These are phyloP conservation scores for Tulasnella sp. DNA, from an alignment of 768 basidiomycete genomes.

Conservation along the genomic window DNA sequence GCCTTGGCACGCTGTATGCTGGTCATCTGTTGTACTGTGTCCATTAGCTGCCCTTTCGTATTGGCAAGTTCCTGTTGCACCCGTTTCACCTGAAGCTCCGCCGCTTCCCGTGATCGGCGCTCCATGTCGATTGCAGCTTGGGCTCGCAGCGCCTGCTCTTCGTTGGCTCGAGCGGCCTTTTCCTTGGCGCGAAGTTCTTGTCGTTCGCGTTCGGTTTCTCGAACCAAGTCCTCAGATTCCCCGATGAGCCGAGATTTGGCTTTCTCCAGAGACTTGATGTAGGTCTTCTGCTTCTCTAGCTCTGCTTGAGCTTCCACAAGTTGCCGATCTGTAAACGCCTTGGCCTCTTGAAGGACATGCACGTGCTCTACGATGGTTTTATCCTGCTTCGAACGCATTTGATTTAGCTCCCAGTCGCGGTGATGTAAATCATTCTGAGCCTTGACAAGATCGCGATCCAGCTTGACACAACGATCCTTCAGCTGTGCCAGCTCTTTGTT, in stretches of 20 bases:
- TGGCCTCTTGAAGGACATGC: conserved; percentile 91
- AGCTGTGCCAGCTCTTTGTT: conserved; percentile 58
- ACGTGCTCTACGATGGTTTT: conserved; percentile 99
- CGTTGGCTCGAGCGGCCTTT: conserved; percentile 50
- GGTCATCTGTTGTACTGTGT: conserved; percentile 42
- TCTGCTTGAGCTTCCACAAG: conserved; percentile 72
- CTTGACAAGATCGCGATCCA: conserved; percentile 72
- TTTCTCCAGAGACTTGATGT: conserved; percentile 81
- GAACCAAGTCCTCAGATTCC: conserved; percentile 72
- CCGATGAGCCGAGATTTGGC: conserved; percentile 58
- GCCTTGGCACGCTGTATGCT: conserved; percentile 51
- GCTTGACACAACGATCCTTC: conserved; percentile 57
- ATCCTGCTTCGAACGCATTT: conserved; percentile 78
- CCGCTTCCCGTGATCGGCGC: conserved; percentile 48
- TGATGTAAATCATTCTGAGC: conserved; percentile 67
- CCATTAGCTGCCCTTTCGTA: conserved; percentile 43
- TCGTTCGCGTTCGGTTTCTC: conserved; percentile 63
- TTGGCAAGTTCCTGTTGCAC: conserved; percentile 51
- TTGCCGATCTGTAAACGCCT: conserved; percentile 85
- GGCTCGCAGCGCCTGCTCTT: conserved; percentile 47
- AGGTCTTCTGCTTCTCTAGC: conserved; percentile 55
- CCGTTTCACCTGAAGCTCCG: conserved; percentile 50
- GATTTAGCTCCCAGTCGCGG: conserved; percentile 77
- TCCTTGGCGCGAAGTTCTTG: conserved; percentile 55
- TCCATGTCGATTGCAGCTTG: conserved; percentile 55